Conservation (phyloP, 2,329 filamentous ascomycete species). For the Chaetomium globosum region DNA sequence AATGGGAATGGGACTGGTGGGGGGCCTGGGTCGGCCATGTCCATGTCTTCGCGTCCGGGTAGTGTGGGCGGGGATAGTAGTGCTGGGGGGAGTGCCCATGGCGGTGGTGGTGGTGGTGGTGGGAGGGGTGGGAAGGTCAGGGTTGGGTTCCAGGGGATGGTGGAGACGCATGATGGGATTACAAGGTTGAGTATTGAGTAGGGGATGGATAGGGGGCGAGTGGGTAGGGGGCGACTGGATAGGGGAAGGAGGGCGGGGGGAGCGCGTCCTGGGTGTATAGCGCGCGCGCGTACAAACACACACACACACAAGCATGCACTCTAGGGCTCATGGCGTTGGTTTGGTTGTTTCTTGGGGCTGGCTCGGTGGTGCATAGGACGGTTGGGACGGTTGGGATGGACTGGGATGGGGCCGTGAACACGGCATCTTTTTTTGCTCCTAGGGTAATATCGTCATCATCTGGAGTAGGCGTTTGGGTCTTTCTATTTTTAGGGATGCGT, state of each 20-base stretch:
- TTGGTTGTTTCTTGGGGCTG: neutral
- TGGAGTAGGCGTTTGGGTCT: neutral
- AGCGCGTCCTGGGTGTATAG: neutral
- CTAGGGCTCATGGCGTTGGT: neutral
- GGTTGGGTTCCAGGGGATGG: slow-evolving; percentile 88
- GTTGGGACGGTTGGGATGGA: neutral
- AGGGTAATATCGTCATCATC: neutral
- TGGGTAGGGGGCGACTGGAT: too few species aligned
- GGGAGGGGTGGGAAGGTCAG: slow-evolving; percentile 57
- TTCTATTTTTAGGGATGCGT: neutral
- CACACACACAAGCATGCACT: neutral
- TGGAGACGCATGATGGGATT: slow-evolving; percentile 88
- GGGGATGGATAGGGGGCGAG: neutral
- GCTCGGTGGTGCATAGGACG: neutral
- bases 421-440: neutral
- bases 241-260: too few species aligned
- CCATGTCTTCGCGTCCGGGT: slow-evolving; percentile 61
- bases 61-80: slow-evolving; percentile 58
- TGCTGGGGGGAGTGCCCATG: slow-evolving; percentile 40
- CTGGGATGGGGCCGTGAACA: too few species aligned
- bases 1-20: slow-evolving; percentile 42
- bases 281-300: neutral
- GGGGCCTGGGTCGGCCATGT: neutral
- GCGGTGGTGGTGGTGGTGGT: slow-evolving; percentile 47
- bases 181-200: slow-evolving; percentile 95